Conservation (phyloP, 1,284 basidiomycete species). For the Boletus semigastroideus region DNA sequence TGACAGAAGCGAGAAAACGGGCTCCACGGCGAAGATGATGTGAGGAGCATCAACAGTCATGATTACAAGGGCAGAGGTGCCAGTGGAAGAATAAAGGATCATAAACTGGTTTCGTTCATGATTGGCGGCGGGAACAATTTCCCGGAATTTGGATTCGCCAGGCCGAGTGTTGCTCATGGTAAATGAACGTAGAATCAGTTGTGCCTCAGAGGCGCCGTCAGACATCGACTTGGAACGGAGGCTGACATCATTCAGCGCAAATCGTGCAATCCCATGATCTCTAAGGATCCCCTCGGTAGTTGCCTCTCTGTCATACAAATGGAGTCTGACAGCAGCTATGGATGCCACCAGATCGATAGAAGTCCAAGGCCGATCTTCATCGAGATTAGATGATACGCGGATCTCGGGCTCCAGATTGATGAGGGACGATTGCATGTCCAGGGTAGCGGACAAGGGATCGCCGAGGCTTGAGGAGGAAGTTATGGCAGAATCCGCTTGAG, state of each 20-base stretch:
- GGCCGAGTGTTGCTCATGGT: slow-evolving; percentile 89
- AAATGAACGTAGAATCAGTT: slow-evolving; percentile 87
- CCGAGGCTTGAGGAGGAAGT: slow-evolving; percentile 10
- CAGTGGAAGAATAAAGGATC: slow-evolving; percentile 84
- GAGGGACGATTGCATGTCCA: slow-evolving; percentile 7
- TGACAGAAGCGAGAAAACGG: slow-evolving; percentile 83
- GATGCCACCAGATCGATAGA: slow-evolving; percentile 78
- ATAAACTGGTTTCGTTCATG: slow-evolving; percentile 95
- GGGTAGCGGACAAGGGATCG: slow-evolving; percentile 5
- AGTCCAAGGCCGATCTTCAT: slow-evolving; percentile 48
- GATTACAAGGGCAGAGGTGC: slow-evolving; percentile 72
- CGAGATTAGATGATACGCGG: slow-evolving; percentile 23
- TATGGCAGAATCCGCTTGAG: slow-evolving; percentile 27
- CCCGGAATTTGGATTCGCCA: slow-evolving; percentile 85
- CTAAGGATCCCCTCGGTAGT: slow-evolving; percentile 61
- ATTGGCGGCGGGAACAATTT: slow-evolving; percentile 91
- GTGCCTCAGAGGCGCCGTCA: slow-evolving; percentile 83
- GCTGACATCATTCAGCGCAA: slow-evolving; percentile 80
- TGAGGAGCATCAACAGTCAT: slow-evolving; percentile 93
- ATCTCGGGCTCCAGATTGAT: slow-evolving; percentile 64
- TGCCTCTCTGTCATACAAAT: slow-evolving; percentile 82
- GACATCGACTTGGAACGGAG: slow-evolving; percentile 85
- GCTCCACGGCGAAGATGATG: slow-evolving; percentile 93
- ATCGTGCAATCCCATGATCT: slow-evolving; percentile 82
- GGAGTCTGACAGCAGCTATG: slow-evolving; percentile 79